Percentiles rank a stretch among this genome's conserved stretches.
Evolutionary conservation across 768 basidiomycete genomes (phyloP).

Genomic region (Gelatoporia subvermispora): DNA sequence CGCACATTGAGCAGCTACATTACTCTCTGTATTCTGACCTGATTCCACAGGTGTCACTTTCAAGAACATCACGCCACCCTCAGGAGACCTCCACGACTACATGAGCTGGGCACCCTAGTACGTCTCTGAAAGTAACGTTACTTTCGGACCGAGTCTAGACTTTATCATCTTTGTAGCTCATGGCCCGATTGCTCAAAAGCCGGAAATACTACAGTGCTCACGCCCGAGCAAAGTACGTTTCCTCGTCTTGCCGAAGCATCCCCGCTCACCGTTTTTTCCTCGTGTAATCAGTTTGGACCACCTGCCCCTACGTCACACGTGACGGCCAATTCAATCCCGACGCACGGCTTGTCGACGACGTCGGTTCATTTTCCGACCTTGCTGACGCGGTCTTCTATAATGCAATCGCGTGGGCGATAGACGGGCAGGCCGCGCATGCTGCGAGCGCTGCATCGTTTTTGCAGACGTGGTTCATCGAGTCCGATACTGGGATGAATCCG

Average conservation of each 20-base stretch:
- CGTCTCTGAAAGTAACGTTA: constrained; percentile 18
- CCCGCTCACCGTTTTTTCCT: neutral
- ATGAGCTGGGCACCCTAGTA: constrained; percentile 72
- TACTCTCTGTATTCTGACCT: neutral
- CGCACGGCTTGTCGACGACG: constrained; percentile 47
- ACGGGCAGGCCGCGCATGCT: constrained; percentile 38
- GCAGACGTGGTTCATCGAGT: constrained; percentile 56
- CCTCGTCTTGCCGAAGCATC: neutral
- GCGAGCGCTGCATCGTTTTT: constrained; percentile 39
- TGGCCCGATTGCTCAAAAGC: constrained; percentile 62
- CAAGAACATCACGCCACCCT: constrained; percentile 44
- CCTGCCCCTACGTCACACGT: constrained; percentile 48
- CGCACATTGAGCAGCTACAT: constrained; percentile 15
- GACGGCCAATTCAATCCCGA: constrained; percentile 69
- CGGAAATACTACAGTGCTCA: constrained; percentile 52
- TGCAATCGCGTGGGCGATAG: constrained; percentile 48
- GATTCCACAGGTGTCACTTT: constrained; percentile 39
- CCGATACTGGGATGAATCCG: constrained; percentile 56
- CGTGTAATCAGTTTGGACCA: constrained; percentile 43
- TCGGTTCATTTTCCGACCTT: constrained; percentile 49
- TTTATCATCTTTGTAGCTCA: constrained; percentile 30
- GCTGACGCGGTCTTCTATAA: constrained; percentile 62
- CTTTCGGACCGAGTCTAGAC: neutral
- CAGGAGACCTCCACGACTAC: constrained; percentile 55
- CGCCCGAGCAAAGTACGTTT: constrained; percentile 43